Percentiles rank a stretch among this genome's conserved stretches.
These are phyloP conservation scores for Pyrrhoderma noxium DNA, from an alignment of 1,284 basidiomycete species.

Conservation along the genomic window DNA sequence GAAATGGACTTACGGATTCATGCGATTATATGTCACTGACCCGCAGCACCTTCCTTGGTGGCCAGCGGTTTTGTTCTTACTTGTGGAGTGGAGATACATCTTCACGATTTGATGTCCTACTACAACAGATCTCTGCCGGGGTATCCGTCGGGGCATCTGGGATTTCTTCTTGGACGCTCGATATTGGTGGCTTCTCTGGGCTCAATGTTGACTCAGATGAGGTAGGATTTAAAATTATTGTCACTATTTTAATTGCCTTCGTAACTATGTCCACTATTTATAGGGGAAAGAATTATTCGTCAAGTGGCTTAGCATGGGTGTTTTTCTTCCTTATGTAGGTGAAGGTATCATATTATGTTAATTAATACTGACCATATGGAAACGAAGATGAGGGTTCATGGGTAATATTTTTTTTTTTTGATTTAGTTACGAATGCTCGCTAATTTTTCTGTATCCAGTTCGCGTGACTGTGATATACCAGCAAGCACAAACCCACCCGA, in stretches of 20 bases:
- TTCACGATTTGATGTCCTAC: conserved; percentile 30
- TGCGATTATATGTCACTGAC: conserved; percentile 36
- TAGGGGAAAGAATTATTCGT: conserved; percentile 34
- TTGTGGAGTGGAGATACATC: conserved; percentile 36
- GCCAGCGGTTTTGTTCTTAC: conserved; percentile 36
- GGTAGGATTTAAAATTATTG: conserved; percentile 19
- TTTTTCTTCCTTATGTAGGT: conserved; percentile 36
- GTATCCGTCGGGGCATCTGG: conserved; percentile 34
- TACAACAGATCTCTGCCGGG: conserved; percentile 34
- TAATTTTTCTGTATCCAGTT: conserved; percentile 20
- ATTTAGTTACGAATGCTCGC: neutral
- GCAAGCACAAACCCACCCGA: conserved; percentile 22
- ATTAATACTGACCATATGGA: neutral
- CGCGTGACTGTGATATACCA: conserved; percentile 28
- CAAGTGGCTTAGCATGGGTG: conserved; percentile 35
- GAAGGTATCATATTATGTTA: neutral
- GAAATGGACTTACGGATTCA: conserved; percentile 19
- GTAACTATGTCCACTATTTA: neutral
- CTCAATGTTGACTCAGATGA: conserved; percentile 30
- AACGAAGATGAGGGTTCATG: conserved; percentile 34
- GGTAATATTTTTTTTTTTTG: conserved; percentile 22
- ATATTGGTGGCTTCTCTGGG: conserved; percentile 36
- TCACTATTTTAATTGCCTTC: neutral
- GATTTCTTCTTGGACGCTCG: conserved; percentile 36
- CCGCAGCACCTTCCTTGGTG: conserved; percentile 34